These are phyloP conservation scores for Alternaria infectoria DNA, from an alignment of 2,329 filamentous ascomycete genomes.

Conservation along the genomic window DNA sequence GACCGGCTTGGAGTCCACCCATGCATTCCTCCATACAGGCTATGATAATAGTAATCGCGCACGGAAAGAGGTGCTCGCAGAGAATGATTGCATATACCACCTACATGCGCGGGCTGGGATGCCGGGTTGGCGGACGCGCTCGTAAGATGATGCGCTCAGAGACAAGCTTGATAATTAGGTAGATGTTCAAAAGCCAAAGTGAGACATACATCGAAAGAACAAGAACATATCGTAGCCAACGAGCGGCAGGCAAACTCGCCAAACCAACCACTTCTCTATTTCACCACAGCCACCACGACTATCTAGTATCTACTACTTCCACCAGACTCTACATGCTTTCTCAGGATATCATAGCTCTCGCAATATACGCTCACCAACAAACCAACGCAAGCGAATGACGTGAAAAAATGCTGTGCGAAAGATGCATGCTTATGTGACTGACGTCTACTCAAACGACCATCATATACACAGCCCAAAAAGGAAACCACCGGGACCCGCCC, in stretches of 20 bases:
- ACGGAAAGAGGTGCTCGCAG: not conserved
- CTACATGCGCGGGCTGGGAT: not conserved
- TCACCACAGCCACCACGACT: not conserved
- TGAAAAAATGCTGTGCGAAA: not conserved
- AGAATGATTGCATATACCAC: accelerated
- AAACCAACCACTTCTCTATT: not conserved
- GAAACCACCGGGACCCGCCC: constrained; percentile 9
- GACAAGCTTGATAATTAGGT: not conserved
- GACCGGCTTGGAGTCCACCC: not conserved
- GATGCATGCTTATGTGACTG: not conserved
- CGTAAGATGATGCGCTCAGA: not conserved
- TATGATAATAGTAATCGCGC: not conserved
- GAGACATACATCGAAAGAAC: not conserved
- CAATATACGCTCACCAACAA: not conserved
- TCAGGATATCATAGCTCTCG: constrained; percentile 1
- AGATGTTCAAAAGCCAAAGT: not conserved
- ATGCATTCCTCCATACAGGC: accelerated
- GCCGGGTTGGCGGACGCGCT: not conserved
- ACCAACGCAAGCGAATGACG: not conserved
- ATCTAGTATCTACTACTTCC: not conserved
- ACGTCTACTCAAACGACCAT: not conserved
- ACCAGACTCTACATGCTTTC: not conserved
- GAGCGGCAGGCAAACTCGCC: not conserved
- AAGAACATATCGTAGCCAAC: not conserved
- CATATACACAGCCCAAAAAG: constrained; percentile 3